These are phyloP conservation scores for Aureobasidium leucospermi DNA, from an alignment of 2,329 filamentous ascomycete genomes.

Conservation along the genomic window DNA sequence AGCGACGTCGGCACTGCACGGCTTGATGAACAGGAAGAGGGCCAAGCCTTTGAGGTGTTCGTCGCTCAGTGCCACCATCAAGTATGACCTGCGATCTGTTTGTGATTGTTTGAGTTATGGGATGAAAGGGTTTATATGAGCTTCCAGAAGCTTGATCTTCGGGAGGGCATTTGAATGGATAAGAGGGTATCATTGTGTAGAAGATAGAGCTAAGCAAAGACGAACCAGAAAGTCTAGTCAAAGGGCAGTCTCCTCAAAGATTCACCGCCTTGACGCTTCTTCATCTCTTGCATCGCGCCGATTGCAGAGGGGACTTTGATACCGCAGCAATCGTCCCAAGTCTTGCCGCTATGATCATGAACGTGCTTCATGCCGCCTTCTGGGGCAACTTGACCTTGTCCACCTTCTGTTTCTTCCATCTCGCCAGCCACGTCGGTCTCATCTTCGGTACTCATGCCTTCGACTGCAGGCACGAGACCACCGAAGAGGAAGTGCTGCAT, in stretches of 20 bases:
- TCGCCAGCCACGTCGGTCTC: slow-evolving; percentile 45
- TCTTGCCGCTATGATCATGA: slow-evolving; percentile 23
- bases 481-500: slow-evolving; percentile 99
- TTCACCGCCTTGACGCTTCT: slow-evolving; percentile 60
- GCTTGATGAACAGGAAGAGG: no score
- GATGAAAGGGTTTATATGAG: no score
- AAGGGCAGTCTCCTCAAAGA: slow-evolving; percentile 70
- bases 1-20: no score
- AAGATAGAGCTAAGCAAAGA: background rate
- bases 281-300: slow-evolving; percentile 81
- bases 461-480: slow-evolving; percentile 67
- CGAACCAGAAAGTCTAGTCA: slow-evolving; percentile 44
- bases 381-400: slow-evolving; percentile 56
- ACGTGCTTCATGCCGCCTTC: slow-evolving; percentile 59
- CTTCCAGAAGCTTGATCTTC: no score
- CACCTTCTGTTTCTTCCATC: slow-evolving; percentile 37
- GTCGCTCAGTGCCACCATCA: no score
- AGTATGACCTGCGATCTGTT: no score
- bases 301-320: slow-evolving; percentile 95
- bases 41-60: no score
- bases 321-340: slow-evolving; percentile 94
- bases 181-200: background rate
- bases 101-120: no score
- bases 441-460: slow-evolving; percentile 68
- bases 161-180: background rate